Conservation (phyloP, 164 flowering plant genomes). For the Aristolochia contorta region DNA sequence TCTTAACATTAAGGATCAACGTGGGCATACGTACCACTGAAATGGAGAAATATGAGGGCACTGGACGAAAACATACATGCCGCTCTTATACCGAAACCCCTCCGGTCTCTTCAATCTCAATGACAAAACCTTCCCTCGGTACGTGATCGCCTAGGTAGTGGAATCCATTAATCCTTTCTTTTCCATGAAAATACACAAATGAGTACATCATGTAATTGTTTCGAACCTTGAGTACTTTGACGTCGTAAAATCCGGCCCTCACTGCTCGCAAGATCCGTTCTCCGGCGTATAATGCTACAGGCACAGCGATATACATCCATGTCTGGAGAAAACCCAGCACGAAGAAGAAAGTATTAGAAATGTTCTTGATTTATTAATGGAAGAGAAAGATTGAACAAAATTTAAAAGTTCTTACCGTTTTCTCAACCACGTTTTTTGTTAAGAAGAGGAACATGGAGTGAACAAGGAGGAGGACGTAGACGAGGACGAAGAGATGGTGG, state of each 20-base stretch:
- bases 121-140: conserved; percentile 38
- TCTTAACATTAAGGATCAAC: no score
- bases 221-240: conserved; percentile 24
- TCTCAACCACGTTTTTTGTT: conserved; percentile 22
- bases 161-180: neutral
- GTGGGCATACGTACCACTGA: conserved; percentile 26
- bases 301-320: conserved; percentile 47
- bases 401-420: conserved; percentile 26
- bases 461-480: conserved; percentile 39
- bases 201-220: no score
- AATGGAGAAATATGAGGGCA: conserved; percentile 47
- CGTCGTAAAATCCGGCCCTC: conserved; percentile 24
- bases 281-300: conserved; percentile 33
- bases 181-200: neutral
- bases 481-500: conserved; percentile 39
- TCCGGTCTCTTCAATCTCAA: conserved; percentile 33
- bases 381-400: neutral
- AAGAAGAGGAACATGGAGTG: conserved; percentile 49
- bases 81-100: conserved; percentile 32
- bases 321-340: conserved; percentile 33
- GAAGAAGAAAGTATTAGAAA: no score
- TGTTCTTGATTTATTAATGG: no score
- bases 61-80: conserved; percentile 37
- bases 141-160: conserved; percentile 19
- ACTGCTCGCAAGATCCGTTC: conserved; percentile 32